Evolutionary conservation across 305 asterid genomes (phyloP).

Genomic region (Fraxinus velutina): DNA sequence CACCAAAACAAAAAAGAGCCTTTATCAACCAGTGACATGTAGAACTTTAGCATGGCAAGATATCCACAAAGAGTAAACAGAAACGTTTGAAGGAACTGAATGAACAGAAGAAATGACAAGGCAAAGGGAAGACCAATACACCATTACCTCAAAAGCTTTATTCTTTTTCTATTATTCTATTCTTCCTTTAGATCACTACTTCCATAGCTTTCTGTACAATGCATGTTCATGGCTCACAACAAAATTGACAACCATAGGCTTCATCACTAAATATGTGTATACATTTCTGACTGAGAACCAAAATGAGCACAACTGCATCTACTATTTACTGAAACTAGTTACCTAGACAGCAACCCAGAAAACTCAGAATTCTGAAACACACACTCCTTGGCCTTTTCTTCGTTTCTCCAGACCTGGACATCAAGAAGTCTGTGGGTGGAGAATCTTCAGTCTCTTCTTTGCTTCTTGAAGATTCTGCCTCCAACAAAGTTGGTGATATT

Average conservation of each 20-base stretch:
- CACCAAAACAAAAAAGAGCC: too few species aligned
- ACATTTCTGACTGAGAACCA: constrained; percentile 8
- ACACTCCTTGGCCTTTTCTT: constrained; percentile 22
- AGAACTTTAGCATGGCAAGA: background rate
- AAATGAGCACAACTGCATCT: constrained; percentile 10
- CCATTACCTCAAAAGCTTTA: background rate
- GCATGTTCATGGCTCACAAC: background rate
- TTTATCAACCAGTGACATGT: background rate
- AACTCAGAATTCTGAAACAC: constrained; percentile 27
- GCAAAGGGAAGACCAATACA: background rate
- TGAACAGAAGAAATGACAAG: background rate
- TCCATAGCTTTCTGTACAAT: constrained; percentile 19
- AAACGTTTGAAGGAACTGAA: background rate
- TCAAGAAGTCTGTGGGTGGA: constrained; percentile 30
- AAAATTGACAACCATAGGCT: background rate
- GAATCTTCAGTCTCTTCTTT: constrained; percentile 26
- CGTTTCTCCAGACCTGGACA: constrained; percentile 21
- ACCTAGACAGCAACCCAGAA: constrained; percentile 11
- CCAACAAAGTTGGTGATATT: constrained; percentile 8
- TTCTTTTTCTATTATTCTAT: background rate
- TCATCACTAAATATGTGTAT: background rate
- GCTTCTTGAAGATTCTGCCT: constrained; percentile 23
- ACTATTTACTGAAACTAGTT: constrained; percentile 15
- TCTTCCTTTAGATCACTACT: constrained; percentile 13
- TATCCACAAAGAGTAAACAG: background rate